Evolutionary conservation across 106 monocot species (phyloP).

Genomic region (Phalaenopsis aphrodite): DNA sequence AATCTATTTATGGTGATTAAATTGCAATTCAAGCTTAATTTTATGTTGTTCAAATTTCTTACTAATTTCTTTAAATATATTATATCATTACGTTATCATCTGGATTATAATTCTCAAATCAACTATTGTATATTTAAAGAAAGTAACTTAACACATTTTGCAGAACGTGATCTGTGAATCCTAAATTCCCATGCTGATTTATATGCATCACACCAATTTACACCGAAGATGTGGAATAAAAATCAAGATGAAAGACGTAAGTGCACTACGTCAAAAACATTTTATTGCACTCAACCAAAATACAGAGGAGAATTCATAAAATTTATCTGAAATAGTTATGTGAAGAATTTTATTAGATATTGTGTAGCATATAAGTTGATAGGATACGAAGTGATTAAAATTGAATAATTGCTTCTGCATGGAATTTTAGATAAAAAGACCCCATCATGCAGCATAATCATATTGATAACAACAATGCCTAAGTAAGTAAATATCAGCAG

Average conservation of each 20-base stretch:
- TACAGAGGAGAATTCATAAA: neutral
- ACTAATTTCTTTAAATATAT: no score
- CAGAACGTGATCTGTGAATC: neutral
- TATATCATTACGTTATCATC: no score
- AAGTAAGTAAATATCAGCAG: neutral
- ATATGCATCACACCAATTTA: neutral
- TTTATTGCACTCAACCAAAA: neutral
- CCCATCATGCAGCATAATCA: neutral
- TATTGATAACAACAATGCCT: neutral
- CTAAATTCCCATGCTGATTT: neutral
- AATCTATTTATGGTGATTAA: no score
- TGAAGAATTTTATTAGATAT: neutral
- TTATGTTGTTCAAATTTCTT: no score
- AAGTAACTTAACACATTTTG: neutral
- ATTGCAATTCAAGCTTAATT: no score
- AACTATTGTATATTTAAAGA: neutral
- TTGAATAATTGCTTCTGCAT: neutral
- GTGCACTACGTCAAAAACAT: neutral
- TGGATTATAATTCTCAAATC: neutral
- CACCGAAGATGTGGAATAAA: neutral
- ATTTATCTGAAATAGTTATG: neutral
- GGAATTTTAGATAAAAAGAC: neutral
- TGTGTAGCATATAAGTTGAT: neutral
- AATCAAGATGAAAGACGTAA: neutral
- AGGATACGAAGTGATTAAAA: neutral